Percentiles rank a stretch among this genome's conserved stretches.
Evolutionary conservation across 2,329 filamentous ascomycete genomes (phyloP).

Genomic region (Pestalotiopsis sp.): DNA sequence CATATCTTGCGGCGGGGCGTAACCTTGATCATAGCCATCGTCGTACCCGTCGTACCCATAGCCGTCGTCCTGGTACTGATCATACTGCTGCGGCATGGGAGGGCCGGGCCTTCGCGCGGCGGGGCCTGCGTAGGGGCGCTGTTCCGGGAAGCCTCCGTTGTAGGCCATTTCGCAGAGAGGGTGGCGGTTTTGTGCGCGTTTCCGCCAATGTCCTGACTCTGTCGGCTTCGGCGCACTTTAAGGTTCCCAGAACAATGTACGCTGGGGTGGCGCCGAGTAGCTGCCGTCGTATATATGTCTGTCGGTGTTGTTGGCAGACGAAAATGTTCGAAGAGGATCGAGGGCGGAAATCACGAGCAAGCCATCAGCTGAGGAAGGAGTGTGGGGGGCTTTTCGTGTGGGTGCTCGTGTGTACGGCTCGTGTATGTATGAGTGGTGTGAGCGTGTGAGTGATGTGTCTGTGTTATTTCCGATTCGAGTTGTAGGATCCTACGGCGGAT

Average conservation of each 20-base stretch:
- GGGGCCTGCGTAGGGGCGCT: conserved; percentile 52
- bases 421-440: not conserved
- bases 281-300: not conserved
- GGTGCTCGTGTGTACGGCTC: not conserved
- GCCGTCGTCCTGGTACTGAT: conserved; percentile 33
- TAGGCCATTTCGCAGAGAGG: conserved; percentile 50
- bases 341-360: not conserved
- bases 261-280: not conserved
- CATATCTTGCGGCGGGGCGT: conserved; percentile 43
- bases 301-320: not conserved
- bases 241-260: not conserved
- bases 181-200: conserved; percentile 9
- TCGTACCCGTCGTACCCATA: conserved; percentile 42
- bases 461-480: not conserved
- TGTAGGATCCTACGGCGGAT: not conserved
- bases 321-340: not conserved
- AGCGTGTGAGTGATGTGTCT: not conserved
- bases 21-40: conserved; percentile 43
- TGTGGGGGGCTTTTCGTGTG: not conserved
- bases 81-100: conserved; percentile 25
- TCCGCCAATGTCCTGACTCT: not conserved
- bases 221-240: not conserved
- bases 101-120: conserved; percentile 42
- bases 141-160: conserved; percentile 49
- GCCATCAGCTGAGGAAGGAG: not conserved